These are phyloP conservation scores for Hymenoscyphus fructigenus DNA, from an alignment of 2,329 filamentous ascomycete species.

Conservation along the genomic window DNA sequence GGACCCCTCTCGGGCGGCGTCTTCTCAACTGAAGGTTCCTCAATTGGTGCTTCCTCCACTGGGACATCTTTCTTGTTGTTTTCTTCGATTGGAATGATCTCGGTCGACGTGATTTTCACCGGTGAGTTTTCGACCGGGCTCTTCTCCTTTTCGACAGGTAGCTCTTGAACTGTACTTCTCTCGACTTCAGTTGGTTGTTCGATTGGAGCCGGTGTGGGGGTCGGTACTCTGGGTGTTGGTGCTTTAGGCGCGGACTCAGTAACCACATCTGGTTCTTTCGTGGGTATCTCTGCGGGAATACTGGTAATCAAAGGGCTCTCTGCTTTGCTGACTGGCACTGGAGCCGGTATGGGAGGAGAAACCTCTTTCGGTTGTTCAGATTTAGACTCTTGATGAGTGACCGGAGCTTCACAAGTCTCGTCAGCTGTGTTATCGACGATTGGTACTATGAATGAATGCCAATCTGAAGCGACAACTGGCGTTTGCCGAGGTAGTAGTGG, in stretches of 20 bases:
- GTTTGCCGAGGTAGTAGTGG: conserved; percentile 21
- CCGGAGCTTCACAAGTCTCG: conserved; percentile 21
- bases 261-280: not conserved
- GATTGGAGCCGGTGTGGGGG: not conserved
- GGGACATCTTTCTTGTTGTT: not conserved
- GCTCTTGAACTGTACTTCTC: not conserved
- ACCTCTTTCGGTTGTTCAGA: conserved; percentile 6
- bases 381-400: conserved; percentile 12
- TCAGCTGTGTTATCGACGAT: conserved; percentile 19
- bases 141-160: not conserved
- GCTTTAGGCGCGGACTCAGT: not conserved
- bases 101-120: not conserved
- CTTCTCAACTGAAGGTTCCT: not conserved
- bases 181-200: not conserved
- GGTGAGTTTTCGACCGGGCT: not conserved
- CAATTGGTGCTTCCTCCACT: not conserved
- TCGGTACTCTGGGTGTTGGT: not conserved
- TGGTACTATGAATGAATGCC: conserved; percentile 24
- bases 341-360: not conserved
- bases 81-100: not conserved
- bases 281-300: not conserved
- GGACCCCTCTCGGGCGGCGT: not conserved
- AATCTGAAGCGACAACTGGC: conserved; percentile 14
- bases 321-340: conserved; percentile 6
- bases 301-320: not conserved